A percentile compares a stretch with the other conserved stretches of the same genome.
Evolutionary conservation across 2,329 filamentous ascomycete species (phyloP).

Genomic region (Penicillium sp.): DNA sequence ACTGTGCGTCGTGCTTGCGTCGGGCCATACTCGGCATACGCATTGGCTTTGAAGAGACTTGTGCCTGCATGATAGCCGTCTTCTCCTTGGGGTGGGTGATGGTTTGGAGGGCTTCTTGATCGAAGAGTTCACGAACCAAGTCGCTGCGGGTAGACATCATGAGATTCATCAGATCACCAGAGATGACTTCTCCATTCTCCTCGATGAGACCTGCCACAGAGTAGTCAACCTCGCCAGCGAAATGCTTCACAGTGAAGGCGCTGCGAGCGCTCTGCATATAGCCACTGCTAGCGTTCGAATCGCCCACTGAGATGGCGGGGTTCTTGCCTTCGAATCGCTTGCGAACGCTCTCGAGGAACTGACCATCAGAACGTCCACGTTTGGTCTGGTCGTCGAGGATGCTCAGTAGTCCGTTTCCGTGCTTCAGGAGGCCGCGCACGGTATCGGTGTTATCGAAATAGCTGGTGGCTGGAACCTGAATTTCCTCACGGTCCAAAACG

Average conservation of each 20-base stretch:
- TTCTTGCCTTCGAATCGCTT: constrained; percentile 97
- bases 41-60: constrained; percentile 92
- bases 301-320: constrained; percentile 79
- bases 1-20: constrained; percentile 66
- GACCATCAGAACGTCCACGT: constrained; percentile 83
- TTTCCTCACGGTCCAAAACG: constrained; percentile 90
- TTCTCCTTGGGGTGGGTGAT: constrained; percentile 91
- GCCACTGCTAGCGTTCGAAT: constrained; percentile 80
- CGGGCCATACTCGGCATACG: constrained; percentile 91
- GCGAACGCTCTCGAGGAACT: constrained; percentile 85
- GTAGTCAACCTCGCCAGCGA: constrained; percentile 96
- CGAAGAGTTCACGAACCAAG: constrained; percentile 88
- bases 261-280: constrained; percentile 80
- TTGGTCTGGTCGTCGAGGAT: constrained; percentile 96
- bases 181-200: constrained; percentile 95
- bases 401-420: constrained; percentile 87
- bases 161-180: constrained; percentile 92
- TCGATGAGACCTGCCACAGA: constrained; percentile 84
- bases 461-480: constrained; percentile 85
- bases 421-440: constrained; percentile 86
- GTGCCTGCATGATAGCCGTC: constrained; percentile 90
- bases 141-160: constrained; percentile 85
- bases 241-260: constrained; percentile 90
- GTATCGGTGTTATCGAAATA: constrained; percentile 98
- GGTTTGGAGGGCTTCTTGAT: constrained; percentile 92